These are phyloP conservation scores for Azolla pinnata DNA, from an alignment of 75 land plant genomes.

Conservation along the genomic window DNA sequence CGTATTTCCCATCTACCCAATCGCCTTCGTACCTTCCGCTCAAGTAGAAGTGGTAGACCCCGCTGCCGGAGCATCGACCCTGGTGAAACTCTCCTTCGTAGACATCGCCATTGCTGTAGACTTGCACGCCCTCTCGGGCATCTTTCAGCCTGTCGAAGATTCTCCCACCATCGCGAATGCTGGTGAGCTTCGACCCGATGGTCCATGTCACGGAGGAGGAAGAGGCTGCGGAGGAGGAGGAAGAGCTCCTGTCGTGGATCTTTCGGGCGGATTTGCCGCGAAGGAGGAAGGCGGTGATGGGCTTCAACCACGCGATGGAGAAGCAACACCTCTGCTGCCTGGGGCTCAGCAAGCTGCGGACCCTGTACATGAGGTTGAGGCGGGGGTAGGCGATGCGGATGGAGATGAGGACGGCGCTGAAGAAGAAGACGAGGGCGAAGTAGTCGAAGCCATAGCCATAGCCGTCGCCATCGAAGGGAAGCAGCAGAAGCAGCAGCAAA, in stretches of 20 bases:
- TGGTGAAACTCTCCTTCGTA: constrained; percentile 63
- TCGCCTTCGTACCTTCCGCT: constrained; percentile 73
- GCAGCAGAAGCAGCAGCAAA: background rate
- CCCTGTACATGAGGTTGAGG: background rate
- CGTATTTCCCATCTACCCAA: constrained; percentile 73
- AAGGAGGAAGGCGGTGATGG: constrained; percentile 13
- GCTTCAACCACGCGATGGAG: constrained; percentile 13
- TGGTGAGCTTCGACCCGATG: constrained; percentile 45
- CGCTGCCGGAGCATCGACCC: constrained; percentile 63
- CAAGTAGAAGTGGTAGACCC: constrained; percentile 56
- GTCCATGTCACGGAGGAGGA: constrained; percentile 43
- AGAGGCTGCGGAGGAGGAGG: too few relatives aligned
- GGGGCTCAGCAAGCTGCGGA: background rate
- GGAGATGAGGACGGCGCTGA: constrained; percentile 11
- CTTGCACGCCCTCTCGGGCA: constrained; percentile 39
- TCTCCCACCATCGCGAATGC: too few relatives aligned
- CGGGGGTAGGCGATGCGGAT: constrained; percentile 10
- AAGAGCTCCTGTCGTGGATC: background rate
- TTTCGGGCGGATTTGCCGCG: constrained; percentile 12
- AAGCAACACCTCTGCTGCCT: constrained; percentile 3
- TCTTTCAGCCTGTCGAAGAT: constrained; percentile 15
- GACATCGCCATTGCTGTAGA: constrained; percentile 56
- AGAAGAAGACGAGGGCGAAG: constrained; percentile 7
- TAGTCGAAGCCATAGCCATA: background rate
- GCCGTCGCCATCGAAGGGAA: background rate